Evolutionary conservation across 495 filamentous ascomycete species (phyloP), one percentile per base, ranked within the genome.

Genomic region (Staphylotrichum tortipilum): DNA sequence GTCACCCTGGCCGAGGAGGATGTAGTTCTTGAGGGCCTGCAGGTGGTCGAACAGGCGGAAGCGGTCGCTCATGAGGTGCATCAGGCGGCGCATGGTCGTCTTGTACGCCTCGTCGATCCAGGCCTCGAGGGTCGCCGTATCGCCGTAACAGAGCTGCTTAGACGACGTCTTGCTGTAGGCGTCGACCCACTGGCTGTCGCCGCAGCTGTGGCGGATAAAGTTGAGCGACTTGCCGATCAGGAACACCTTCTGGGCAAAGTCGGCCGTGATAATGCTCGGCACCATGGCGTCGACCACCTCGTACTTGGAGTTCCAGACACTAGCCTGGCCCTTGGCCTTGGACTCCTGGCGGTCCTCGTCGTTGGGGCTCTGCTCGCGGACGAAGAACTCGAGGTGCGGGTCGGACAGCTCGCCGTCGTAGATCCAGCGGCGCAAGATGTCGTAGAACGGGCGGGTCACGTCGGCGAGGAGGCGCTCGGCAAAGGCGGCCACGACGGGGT

Each of bases 281-380:
- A 95, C 81, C 84, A 96, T 91, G 12, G 78, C 70, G 49, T 86
- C 78, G 53, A 86, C 81, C 35, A 97, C 72, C 60, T 85, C 84
- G 72, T 97, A 99, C 60, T 99, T 97, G 61, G 92, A 88, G 62
- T 97, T 89, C 94, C 94, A 99, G 12, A 97, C 94, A 46, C 86
- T 94, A 17, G 85, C 87, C 14, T 88, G 86, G 38, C 77, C 83
- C 55, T 83, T 85, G 46, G 83, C 79, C 58, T 70, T 72, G 33
- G 67, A 54, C 7, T 75, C 71, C 37, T 69, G 73, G 31, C 73
- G 74, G 44, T 72, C 69, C 35, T 68, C 62, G 37, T 58, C 54
- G 40, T 53, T 57, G 14, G 59, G 55, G 11, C 60, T 63, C 54
- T 89, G 85, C 63, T 95, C 89, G 29, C 80, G 79, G 22, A 99